Evolutionary conservation across 768 basidiomycete genomes (phyloP).

Genomic region (Suillus plorans): DNA sequence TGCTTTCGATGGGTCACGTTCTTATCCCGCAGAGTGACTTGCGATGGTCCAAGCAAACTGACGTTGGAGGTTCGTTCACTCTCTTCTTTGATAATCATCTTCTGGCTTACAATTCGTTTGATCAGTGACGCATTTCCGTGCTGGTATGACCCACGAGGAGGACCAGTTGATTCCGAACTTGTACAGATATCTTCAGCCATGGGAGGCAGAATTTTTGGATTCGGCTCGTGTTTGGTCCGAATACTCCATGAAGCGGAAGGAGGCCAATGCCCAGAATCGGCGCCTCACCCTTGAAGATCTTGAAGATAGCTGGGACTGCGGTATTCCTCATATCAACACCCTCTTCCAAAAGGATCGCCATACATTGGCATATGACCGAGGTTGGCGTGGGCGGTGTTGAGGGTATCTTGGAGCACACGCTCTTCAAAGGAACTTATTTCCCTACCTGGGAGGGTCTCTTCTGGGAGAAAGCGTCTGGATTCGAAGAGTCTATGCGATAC

Average conservation of each 20-base stretch:
- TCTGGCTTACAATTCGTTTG: background rate
- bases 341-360: slow-evolving; percentile 98
- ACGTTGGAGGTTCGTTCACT: slow-evolving; percentile 67
- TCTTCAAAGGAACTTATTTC: too few relatives aligned
- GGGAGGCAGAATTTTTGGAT: slow-evolving; percentile 97
- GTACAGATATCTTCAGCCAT: slow-evolving; percentile 95
- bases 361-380: slow-evolving; percentile 98
- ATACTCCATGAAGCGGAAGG: slow-evolving; percentile 99
- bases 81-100: background rate
- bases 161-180: slow-evolving; percentile 95
- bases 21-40: slow-evolving; percentile 97
- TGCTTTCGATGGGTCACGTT: slow-evolving; percentile 99
- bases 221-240: slow-evolving; percentile 99
- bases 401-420: too few relatives aligned
- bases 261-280: slow-evolving; percentile 98
- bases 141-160: slow-evolving; percentile 96
- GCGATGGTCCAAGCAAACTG: slow-evolving; percentile 98
- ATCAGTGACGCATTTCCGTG: slow-evolving; percentile 95
- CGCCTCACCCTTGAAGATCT: slow-evolving; percentile 96
- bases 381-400: too few relatives aligned
- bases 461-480: too few relatives aligned
- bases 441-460: too few relatives aligned
- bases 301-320: slow-evolving; percentile 98
- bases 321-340: slow-evolving; percentile 98
- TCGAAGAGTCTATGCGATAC: too few relatives aligned